Evolutionary conservation across 139 green algal genomes (phyloP), one percentile per base, ranked within the genome.

Genomic region (Tetradesmus obliquus): DNA sequence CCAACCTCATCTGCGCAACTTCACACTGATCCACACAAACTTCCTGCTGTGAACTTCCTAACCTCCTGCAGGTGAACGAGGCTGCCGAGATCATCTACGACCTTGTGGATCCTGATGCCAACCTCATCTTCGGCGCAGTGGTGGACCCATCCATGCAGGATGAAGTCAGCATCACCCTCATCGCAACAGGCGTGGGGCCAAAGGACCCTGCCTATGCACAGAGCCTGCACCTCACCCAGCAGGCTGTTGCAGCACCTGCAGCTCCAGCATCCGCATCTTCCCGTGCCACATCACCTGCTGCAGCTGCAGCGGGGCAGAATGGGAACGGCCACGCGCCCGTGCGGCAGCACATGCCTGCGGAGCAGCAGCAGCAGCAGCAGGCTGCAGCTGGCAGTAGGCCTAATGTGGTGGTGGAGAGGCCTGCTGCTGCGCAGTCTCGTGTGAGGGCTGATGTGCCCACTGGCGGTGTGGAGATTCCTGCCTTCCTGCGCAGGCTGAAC

Each of bases 91-190:
- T 98, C 55, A 98, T 99, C 87, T 98, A 99, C 88, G 96, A 98
- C 71, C 90, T 98, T 86, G 97, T 99, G 10, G 97, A 99, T 90
- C 93, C 96, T 13, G 95, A 96, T 6, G 97, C 96, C 74, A 98
- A 98, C 93, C 93, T 99, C 69, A 99, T 99, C 92, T 99, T 99
- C 83, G 97, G 97, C 22, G 95, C 97, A 53, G 97, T 99, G 5
- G 91, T 98, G 0, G 96, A 98, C 90, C 89, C 92, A 2, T 76
- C 84, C 20, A 88, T 96, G 87, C 83, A 79, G 4, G 90, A 95
- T 32, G 93, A 97, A 72, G 94, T 98, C 5, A 94, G 91, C 86
- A 98, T 99, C 94, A 99, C 98, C 2, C 95, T 99, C 88, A 99
- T 99, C 72, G 98, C 98, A 5, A 99, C 98, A n/a, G 98, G 97